A percentile compares a stretch with the other conserved stretches of the same genome.
These are phyloP conservation scores for Metarhizium humberi DNA, from an alignment of 2,329 filamentous ascomycete species.

Conservation along the genomic window DNA sequence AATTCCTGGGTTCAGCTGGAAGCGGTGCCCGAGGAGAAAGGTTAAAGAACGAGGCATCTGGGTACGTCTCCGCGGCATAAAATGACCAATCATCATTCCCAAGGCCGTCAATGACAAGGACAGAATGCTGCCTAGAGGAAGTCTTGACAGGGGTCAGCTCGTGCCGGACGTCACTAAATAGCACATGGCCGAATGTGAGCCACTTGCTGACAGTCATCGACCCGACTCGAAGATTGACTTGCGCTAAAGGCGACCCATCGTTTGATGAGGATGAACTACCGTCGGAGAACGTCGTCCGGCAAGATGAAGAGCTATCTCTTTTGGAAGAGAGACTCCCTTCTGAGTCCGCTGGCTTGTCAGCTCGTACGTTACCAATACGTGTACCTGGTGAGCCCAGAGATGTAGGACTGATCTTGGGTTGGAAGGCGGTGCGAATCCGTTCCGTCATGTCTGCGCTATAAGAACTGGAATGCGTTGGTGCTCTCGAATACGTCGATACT, in stretches of 20 bases:
- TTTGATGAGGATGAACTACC: conserved; percentile 39
- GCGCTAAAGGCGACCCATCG: conserved; percentile 54
- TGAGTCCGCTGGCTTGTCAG: background rate
- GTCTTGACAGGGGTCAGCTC: conserved; percentile 44
- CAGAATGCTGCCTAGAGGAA: conserved; percentile 41
- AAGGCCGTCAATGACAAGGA: conserved; percentile 73
- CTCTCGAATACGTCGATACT: conserved; percentile 22
- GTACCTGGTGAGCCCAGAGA: conserved; percentile 11
- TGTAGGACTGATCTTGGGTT: conserved; percentile 29
- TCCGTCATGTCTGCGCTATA: conserved; percentile 47
- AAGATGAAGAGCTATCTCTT: conserved; percentile 24
- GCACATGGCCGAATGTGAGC: conserved; percentile 74
- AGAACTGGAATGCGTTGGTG: conserved; percentile 37
- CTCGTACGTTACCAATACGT: background rate
- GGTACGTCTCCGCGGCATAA: conserved; percentile 76
- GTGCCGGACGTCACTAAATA: conserved; percentile 72
- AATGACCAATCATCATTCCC: conserved; percentile 79
- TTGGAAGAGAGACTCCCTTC: conserved; percentile 7
- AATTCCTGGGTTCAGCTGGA: conserved; percentile 32
- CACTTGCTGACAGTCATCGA: conserved; percentile 83
- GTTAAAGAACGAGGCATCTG: conserved; percentile 66
- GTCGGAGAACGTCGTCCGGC: conserved; percentile 30
- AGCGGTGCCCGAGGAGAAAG: conserved; percentile 50
- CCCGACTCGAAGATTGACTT: conserved; percentile 68
- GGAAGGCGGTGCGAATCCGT: conserved; percentile 40